A percentile compares a stretch with the other conserved stretches of the same genome.
These are phyloP conservation scores for Nymphaea thermarum DNA, from an alignment of 164 flowering plant species.

Conservation along the genomic window DNA sequence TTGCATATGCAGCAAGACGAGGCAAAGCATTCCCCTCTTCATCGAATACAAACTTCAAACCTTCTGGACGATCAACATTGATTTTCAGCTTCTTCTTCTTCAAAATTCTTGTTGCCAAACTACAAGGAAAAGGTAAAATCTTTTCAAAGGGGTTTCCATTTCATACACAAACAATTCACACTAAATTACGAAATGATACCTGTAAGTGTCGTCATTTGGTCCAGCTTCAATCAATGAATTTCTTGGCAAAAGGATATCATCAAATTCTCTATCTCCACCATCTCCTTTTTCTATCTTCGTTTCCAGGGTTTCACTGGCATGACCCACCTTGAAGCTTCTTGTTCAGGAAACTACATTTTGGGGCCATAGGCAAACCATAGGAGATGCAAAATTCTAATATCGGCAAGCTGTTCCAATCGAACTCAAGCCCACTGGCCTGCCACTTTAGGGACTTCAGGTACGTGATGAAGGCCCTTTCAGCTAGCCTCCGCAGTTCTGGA, in stretches of 20 bases:
- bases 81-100: constrained; percentile 93
- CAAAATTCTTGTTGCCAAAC: constrained; percentile 43
- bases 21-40: constrained; percentile 70
- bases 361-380: constrained; percentile 77
- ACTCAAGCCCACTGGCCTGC: constrained; percentile 61
- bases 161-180: not conserved
- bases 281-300: no score
- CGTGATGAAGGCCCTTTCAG: constrained; percentile 72
- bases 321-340: constrained; percentile 18
- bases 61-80: constrained; percentile 63
- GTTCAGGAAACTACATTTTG: constrained; percentile 59
- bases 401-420: constrained; percentile 62
- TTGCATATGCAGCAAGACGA: constrained; percentile 65
- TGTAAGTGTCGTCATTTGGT: constrained; percentile 16
- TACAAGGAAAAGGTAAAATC: constrained; percentile 6
- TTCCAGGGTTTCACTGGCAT: constrained; percentile 8
- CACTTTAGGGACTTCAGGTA: constrained; percentile 64
- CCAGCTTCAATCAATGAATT: constrained; percentile 13
- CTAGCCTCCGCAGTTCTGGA: constrained; percentile 46
- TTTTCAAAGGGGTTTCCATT: not conserved
- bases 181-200: constrained; percentile 10
- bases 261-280: not conserved
- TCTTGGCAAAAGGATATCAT: constrained; percentile 23
- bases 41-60: constrained; percentile 70
- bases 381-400: constrained; percentile 78